Percentiles rank a stretch among this genome's conserved stretches.
Conservation (phyloP, 1,284 basidiomycete species). For the Rhodotorula sp. region DNA sequence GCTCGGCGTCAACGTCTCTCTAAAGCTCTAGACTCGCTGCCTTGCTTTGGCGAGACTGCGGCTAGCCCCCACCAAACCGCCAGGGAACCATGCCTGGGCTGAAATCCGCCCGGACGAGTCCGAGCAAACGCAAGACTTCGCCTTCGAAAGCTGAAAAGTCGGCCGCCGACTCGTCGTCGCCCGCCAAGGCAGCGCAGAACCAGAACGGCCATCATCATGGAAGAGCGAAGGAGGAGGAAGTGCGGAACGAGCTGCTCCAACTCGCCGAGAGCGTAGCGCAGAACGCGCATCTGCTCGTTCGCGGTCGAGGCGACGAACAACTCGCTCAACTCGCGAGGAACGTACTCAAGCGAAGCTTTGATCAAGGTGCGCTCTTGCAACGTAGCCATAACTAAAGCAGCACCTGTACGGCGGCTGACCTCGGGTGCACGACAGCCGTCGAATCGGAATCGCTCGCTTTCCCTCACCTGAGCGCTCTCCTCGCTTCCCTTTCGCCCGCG, state of each 20-base stretch:
- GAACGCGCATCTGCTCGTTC: constrained; percentile 31
- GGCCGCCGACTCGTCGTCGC: too few relatives aligned
- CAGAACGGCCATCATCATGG: not conserved
- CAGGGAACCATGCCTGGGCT: constrained; percentile 2
- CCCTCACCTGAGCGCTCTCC: constrained; percentile 64
- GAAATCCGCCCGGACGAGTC: not conserved
- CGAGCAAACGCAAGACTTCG: not conserved
- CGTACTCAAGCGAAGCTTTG: constrained; percentile 32
- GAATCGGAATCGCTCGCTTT: constrained; percentile 63
- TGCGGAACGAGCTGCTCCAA: constrained; percentile 23
- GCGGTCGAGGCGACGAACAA: constrained; percentile 19
- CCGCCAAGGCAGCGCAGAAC: not conserved
- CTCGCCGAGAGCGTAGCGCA: constrained; percentile 33
- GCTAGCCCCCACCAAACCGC: too few relatives aligned
- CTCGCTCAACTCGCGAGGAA: constrained; percentile 15
- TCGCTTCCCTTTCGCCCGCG: constrained; percentile 59
- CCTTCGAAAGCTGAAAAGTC: constrained; percentile 12
- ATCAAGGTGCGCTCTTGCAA: constrained; percentile 23
- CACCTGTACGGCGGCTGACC: too few relatives aligned
- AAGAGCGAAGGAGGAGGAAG: not conserved
- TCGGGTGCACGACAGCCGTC: constrained; percentile 44
- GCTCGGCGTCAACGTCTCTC: too few relatives aligned
- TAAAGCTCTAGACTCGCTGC: too few relatives aligned
- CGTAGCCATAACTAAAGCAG: too few relatives aligned
- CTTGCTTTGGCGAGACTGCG: too few relatives aligned